These are phyloP conservation scores for Wolfiporia cocos DNA, from an alignment of 1,284 basidiomycete species.

Conservation along the genomic window DNA sequence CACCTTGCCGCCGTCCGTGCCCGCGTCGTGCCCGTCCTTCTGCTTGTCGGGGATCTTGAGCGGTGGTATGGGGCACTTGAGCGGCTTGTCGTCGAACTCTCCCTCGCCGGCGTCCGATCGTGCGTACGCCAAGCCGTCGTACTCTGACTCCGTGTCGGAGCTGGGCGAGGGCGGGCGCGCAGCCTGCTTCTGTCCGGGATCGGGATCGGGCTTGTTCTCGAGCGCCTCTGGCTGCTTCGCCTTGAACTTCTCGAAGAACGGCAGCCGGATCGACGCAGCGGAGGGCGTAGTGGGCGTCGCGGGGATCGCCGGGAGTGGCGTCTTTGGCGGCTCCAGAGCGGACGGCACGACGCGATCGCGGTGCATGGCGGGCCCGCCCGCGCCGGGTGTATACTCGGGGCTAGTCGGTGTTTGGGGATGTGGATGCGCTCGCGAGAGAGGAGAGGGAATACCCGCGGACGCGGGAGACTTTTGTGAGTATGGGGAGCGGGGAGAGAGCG, in stretches of 20 bases:
- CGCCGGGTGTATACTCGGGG: constrained; percentile 17
- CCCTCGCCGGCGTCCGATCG: constrained; percentile 22
- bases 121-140: constrained; percentile 25
- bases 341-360: constrained; percentile 21
- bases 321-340: constrained; percentile 21
- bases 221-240: constrained; percentile 22
- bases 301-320: constrained; percentile 30
- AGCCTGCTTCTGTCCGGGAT: background rate
- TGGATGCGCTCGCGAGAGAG: constrained; percentile 13
- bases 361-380: constrained; percentile 12
- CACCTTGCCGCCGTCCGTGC: constrained; percentile 13
- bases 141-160: constrained; percentile 22
- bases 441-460: constrained; percentile 11
- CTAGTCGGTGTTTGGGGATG: constrained; percentile 17
- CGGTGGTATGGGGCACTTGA: constrained; percentile 6
- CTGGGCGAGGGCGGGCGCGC: constrained; percentile 7
- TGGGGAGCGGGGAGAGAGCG: constrained; percentile 29
- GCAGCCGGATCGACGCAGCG: constrained; percentile 16
- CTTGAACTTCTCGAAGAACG: constrained; percentile 47
- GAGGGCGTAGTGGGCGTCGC: constrained; percentile 20
- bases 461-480: constrained; percentile 25
- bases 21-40: background rate
- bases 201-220: constrained; percentile 11
- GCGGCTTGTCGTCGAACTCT: constrained; percentile 15
- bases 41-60: constrained; percentile 1